Evolutionary conservation across 2,329 filamentous ascomycete species (phyloP), one percentile per base, ranked within the genome.

Genomic region (Pezicula radicicola): DNA sequence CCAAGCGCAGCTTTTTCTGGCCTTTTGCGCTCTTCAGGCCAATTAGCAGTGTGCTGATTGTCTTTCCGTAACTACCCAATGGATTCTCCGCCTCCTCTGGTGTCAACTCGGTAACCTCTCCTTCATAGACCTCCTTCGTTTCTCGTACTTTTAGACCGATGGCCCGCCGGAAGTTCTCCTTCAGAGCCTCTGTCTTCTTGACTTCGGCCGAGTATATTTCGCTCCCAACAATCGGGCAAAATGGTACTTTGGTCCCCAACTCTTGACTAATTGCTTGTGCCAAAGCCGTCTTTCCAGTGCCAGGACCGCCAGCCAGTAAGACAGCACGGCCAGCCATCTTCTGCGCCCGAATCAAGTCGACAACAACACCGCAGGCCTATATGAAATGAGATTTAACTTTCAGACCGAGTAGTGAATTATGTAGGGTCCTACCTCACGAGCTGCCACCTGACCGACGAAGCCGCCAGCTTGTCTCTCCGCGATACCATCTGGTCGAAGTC

Each of bases 111-210:
- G 91, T 97, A 51, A 99, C 94, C 74, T 99, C 94, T 68, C 94
- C 94, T 75, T 99, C 94, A 74, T 97, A 99, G 53, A 99, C 93
- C 74, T 99, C 94, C 74, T 99, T 99, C 48, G 93, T 97, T 79
- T 99, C 94, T 66, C 94, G 91, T 60, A 99, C 94, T 68, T 96
- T 92, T 61, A 99, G 80, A 33, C 93, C 94, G 70, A 99, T 99
- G 53, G 94, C 94, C 68, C 94, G 82, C 69, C 94, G 84, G 72
- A 99, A 99, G 76, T 97, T 97, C 79, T 99, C 94, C 94, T 97
- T 97, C 68, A 99, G 76, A 60, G 96, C 88, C 73, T 99, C 94
- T 46, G 94, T 99, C 84, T 99, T 99, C 84, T 99, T 99, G 58
- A 99, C 92, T 73, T 99, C 94, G 43, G 93, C 88, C 62, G 91